A percentile compares a stretch with the other conserved stretches of the same genome.
Conservation (phyloP, 129 eudicot genomes). For the Mikania micrantha region DNA sequence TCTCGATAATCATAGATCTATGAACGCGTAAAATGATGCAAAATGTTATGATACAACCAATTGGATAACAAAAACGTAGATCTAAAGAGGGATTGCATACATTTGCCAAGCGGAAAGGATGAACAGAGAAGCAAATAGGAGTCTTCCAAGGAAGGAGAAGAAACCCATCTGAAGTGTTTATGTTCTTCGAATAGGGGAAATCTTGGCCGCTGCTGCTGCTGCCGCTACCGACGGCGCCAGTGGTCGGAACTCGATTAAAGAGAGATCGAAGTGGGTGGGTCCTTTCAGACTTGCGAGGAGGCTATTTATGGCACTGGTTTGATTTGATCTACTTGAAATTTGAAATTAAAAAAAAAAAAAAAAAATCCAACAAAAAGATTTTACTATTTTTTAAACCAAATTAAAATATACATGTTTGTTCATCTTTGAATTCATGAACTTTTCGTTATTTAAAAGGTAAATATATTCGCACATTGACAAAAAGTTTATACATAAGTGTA, state of each 20-base stretch:
- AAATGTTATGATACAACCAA: not conserved
- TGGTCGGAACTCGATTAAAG: slow-evolving; percentile 24
- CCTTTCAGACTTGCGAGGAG: slow-evolving; percentile 12
- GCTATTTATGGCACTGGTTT: slow-evolving; percentile 21
- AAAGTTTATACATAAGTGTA: no score
- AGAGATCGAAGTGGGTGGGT: slow-evolving; percentile 20
- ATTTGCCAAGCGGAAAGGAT: slow-evolving; percentile 68
- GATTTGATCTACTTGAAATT: slow-evolving; percentile 9
- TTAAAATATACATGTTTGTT: no score
- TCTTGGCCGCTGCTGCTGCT: not conserved
- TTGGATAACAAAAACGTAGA: not conserved
- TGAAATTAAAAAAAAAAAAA: not conserved
- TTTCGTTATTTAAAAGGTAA: no score
- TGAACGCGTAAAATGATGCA: not conserved
- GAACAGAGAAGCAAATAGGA: slow-evolving; percentile 64
- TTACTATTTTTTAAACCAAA: no score
- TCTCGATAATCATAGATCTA: slow-evolving; percentile 5
- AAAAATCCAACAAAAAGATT: no score
- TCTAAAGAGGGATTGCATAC: slow-evolving; percentile 26
- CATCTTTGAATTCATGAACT: no score
- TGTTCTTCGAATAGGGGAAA: not conserved
- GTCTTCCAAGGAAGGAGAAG: slow-evolving; percentile 58
- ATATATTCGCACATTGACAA: no score
- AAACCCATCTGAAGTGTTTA: slow-evolving; percentile 36
- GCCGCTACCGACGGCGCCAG: not conserved